Evolutionary conservation across 345 rosid genomes (phyloP), one percentile per base, ranked within the genome.

Genomic region (Jatropha curcas): DNA sequence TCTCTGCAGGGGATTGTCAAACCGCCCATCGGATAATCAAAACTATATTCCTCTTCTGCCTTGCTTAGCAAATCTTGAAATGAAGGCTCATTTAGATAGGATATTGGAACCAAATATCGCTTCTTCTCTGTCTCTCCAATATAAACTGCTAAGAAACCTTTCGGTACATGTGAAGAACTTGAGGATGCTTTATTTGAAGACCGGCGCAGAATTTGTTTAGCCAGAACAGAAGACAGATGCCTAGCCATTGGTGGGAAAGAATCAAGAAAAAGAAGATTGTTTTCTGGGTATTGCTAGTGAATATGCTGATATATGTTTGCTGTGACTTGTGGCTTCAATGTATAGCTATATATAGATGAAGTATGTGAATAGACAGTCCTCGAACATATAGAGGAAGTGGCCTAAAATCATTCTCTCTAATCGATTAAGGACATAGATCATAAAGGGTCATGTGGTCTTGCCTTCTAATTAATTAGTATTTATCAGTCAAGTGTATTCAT

Each of bases 21-120:
- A 3, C 74, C 65, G 10, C 70, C 70, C 58, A 41, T 63, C 28
- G 70, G 79, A 70, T 76, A 58, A 43, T 61, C 30, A 20, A 69
- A 76, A 28, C 70, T 74, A 27, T 52, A 69, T 24, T 76, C 65
- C 13, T 75, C 64, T 61, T 76, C 70, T 4, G 70, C 70, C 24
- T 10, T 39, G 14, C 28, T 39, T 27, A 70, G 65, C 45, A 70
- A 45, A 14, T 55, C 70, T 39, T 16, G 74, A 27, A 76, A 70
- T 11, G 51, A 43, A 28, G 65, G 31, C 2, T 63, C 50, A 52
- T 56, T 76, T 63, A 62, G n/a, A 24, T 51, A 53, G 17, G 62
- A 61, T 14, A 76, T 37, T 13, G 74, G 74, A 39, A 76, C 68
- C 22, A 69, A 43, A 33, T n/a, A 76, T 56, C 74, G 16, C 63